phyloP scores from a whole-genome alignment of 176 grass and related monocot genomes.

The Puccinellia tenuiflora region DNA sequence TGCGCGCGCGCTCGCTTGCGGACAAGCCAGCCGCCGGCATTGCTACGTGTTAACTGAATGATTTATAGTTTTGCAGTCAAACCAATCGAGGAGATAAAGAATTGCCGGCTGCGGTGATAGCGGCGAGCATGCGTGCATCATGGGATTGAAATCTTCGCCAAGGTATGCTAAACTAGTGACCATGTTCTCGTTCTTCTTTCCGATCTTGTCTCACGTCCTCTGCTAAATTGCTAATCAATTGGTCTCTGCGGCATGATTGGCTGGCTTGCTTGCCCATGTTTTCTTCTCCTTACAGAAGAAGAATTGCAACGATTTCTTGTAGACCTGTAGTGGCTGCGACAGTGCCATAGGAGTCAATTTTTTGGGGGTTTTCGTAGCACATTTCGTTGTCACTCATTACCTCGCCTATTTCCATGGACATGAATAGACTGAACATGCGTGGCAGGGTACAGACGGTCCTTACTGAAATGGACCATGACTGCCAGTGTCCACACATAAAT shows the following conservation, averaged over 20 bases:
- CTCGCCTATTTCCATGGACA: neutral
- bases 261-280: slow-evolving; percentile 11
- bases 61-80: neutral
- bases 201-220: no score
- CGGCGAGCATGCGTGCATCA: neutral
- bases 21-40: neutral
- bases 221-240: neutral
- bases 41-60: no score
- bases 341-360: neutral
- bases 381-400: neutral
- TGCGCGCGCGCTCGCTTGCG: neutral
- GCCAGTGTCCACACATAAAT: neutral
- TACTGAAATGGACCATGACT: neutral
- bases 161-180: neutral
- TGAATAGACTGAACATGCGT: neutral
- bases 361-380: neutral
- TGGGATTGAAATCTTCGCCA: neutral
- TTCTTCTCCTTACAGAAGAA: neutral
- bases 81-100: neutral
- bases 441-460: neutral
- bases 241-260: neutral
- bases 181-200: neutral
- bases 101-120: neutral
- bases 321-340: neutral
- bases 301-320: neutral